Conservation (phyloP, 2,329 filamentous ascomycete species). For the Claviceps lovelessii region DNA sequence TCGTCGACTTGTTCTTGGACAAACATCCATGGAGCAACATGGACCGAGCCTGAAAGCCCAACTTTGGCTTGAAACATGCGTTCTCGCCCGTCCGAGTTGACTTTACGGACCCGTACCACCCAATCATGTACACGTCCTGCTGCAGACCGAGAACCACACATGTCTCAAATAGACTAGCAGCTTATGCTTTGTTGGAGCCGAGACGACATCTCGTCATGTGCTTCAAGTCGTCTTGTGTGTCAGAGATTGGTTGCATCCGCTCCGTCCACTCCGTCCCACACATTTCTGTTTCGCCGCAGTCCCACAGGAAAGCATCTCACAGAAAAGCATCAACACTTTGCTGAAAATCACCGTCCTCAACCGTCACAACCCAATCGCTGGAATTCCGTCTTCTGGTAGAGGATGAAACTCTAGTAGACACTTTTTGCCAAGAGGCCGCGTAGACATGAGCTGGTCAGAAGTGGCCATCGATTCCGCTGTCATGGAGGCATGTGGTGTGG, state of each 20-base stretch:
- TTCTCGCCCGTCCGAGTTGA: background rate
- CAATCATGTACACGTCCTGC: background rate
- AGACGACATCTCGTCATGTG: background rate
- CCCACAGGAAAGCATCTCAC: too few relatives aligned
- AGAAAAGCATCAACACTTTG: background rate
- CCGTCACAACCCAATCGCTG: background rate
- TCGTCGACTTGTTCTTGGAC: too few relatives aligned
- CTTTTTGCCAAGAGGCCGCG: constrained; percentile 43
- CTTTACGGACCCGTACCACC: background rate
- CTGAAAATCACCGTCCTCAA: background rate
- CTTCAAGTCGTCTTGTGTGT: background rate
- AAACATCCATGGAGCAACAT: too few relatives aligned
- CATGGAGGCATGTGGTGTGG: constrained; percentile 39
- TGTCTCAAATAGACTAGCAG: background rate
- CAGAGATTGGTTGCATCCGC: too few relatives aligned
- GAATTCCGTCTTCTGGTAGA: constrained; percentile 6
- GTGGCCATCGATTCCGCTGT: constrained; percentile 45
- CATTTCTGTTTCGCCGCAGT: background rate
- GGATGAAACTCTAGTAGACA: constrained; percentile 40
- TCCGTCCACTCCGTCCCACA: background rate
- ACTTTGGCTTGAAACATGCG: background rate
- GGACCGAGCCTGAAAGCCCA: background rate
- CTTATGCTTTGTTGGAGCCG: background rate
- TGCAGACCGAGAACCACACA: background rate
- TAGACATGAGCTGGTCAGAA: constrained; percentile 54